Base-by-base conservation (phyloP, 2,329 filamentous ascomycete genomes). In the Ascochyta pisi region DNA sequence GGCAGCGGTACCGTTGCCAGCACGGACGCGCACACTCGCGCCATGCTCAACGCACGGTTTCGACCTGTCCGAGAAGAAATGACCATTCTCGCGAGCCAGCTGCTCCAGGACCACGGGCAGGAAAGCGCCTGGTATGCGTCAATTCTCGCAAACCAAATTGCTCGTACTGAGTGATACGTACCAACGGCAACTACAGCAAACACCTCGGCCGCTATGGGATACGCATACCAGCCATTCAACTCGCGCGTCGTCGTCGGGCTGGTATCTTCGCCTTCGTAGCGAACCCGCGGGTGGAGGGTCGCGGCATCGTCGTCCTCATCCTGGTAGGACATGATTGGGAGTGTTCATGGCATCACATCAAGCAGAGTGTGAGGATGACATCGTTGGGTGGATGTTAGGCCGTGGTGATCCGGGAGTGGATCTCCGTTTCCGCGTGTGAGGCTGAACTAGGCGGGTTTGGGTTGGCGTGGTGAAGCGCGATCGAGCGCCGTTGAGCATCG, bases 31-130 rank as follows among this genome's bases (percentile, higher is more conserved):
- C 13, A 56, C 41, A 48, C 55, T 45, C 39, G 57, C 65, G 50
- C 78, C 75, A 58, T 82, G 86, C 55, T 85, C 82, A 45, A 84
- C 84, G 76, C 93, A 96, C 29, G 91, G 87, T 22, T 84, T 89
- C 7, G 78, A 84, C 54, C 83, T 87, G 74, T 96, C 90, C 22
- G 87, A 89, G 43, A 93, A 81, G 22, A 96, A 83, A 27, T 96
- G 89, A 41, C 93, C 94, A 73, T 91, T 91, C 74, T 97, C 94
- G 63, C 93, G 85, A 6, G 94, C 92, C 41, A 97, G 83, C 62
- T 93, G 92, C 75, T 98, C 94, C 52, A 98, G 83, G 3, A 93
- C 87, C 47, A 98, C 95, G 1, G 94, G 94, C 46, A 97, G 89
- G 73, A 97, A 98, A 4, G 92, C 96, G 43, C 89, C 92, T 94